Evolutionary conservation across 257 asterid species (phyloP).

Genomic region (Verbascum thapsus): DNA sequence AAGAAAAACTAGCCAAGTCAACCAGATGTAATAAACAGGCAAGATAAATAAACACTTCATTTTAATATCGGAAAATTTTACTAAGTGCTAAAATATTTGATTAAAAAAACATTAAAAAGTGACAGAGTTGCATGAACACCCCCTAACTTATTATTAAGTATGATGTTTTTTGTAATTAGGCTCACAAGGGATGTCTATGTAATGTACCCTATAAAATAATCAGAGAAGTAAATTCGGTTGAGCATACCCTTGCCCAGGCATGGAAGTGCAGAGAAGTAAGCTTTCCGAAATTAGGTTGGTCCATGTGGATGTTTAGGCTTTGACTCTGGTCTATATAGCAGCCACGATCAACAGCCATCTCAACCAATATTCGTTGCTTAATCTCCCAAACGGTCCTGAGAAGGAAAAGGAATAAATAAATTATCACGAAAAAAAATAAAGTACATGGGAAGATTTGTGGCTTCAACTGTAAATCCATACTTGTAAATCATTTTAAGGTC

Average conservation of each 20-base stretch:
- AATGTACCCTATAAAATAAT: not conserved
- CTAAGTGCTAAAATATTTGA: not conserved
- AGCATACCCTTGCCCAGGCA: constrained; percentile 80
- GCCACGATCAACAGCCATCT: constrained; percentile 98
- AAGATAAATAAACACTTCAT: not conserved
- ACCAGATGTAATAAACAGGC: not conserved
- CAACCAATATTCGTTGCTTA: constrained; percentile 76
- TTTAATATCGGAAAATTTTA: not conserved
- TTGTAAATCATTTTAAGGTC: constrained; percentile 76
- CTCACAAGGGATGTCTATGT: too few relatives aligned
- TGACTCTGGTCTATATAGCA: constrained; percentile 96
- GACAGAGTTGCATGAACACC: too few relatives aligned
- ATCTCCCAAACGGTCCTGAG: constrained; percentile 97
- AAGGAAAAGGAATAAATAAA: constrained; percentile 4
- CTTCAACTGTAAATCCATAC: constrained; percentile 46
- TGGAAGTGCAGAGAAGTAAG: constrained; percentile 90
- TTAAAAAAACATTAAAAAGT: too few relatives aligned
- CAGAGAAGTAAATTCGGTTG: not conserved
- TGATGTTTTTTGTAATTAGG: too few relatives aligned
- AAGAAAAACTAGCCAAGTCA: not conserved
- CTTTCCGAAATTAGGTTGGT: constrained; percentile 81
- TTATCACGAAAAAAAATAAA: constrained; percentile 18
- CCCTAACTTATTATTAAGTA: too few relatives aligned
- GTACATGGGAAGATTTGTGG: not conserved
- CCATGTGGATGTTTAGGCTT: constrained; percentile 96